Base-by-base conservation (phyloP, 2,329 filamentous ascomycete genomes). In the Ceratocystis colombiana region DNA sequence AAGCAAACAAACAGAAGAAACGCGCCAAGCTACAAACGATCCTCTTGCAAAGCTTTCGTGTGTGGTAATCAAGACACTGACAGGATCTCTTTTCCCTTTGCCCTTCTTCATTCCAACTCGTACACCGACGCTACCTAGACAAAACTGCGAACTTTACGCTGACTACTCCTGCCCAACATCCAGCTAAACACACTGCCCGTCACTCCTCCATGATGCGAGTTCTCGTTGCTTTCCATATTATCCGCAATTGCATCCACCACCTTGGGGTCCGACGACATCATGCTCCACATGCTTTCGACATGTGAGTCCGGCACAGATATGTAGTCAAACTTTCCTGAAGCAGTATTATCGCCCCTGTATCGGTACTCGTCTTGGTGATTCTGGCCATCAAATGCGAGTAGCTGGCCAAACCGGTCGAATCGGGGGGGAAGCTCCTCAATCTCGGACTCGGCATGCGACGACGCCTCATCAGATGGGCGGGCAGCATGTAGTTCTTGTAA, bases 351-450 rank as follows among this genome's bases (percentile, higher is more conserved):
- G 17, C 17, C 10, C 17, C 33, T 20, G 5, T 48, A n/a, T 28
- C 61, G 61, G 20, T 63, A 33, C 12, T n/a, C 17, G 17, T 37
- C n/a, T 20, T 10, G 10, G 2, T 3, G 15, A 33, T 63, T 20
- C 15, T 30, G 44, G 12, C 22, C 25, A 20, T 46, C 30, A 25
- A 33, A 45, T 46, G 48, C 73, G 1, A 82, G 70, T 0, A 76
- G 78, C 12, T 72, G 74, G 1, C 80, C 80, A 1, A 77, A 70
- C 0, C 71, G 65, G 68, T 82, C 79, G 62, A 82, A 82, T 0
- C 80, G 76, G 64, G 78, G 77, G 0, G 80, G 80, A 0, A 82
- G 71, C 1, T 74, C 69, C 68, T 82, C 79, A 1, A 81, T 71
- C 0, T 76, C 73, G 2, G 75, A 73, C 2, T 76, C 75, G 1